These are phyloP conservation scores for Pachyrhizus erosus DNA, from an alignment of 306 rosid species.

Conservation along the genomic window DNA sequence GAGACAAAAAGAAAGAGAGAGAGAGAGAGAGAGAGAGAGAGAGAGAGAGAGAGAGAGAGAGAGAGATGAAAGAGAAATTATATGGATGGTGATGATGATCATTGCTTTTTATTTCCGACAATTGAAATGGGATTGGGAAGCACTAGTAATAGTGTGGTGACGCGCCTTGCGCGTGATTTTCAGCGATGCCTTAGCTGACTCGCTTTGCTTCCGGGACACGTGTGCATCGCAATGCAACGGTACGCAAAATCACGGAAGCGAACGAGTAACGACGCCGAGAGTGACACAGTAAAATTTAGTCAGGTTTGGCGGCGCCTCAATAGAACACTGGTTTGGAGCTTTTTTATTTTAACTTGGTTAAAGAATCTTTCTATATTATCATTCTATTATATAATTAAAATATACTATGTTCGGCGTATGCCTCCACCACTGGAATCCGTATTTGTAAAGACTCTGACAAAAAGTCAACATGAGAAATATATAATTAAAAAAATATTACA, in stretches of 20 bases:
- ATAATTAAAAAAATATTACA: too few species aligned
- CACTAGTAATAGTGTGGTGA: background rate
- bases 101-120: conserved; percentile 21
- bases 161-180: conserved; percentile 32
- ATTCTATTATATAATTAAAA: too few species aligned
- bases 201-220: conserved; percentile 22
- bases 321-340: background rate
- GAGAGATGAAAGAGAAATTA: background rate
- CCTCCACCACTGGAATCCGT: too few species aligned
- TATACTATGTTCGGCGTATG: too few species aligned
- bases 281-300: conserved; percentile 10
- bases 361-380: too few species aligned
- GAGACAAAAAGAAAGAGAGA: background rate
- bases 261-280: background rate
- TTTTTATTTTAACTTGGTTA: too few species aligned
- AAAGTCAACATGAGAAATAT: too few species aligned
- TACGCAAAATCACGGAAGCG: background rate
- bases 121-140: background rate
- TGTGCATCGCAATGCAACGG: background rate
- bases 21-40: background rate
- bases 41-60: background rate
- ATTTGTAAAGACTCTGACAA: too few species aligned
- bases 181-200: background rate
- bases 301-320: conserved; percentile 37
- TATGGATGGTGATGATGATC: conserved; percentile 4